Base-by-base conservation (phyloP, 2,329 filamentous ascomycete genomes). In the Apiospora kogelbergensis region DNA sequence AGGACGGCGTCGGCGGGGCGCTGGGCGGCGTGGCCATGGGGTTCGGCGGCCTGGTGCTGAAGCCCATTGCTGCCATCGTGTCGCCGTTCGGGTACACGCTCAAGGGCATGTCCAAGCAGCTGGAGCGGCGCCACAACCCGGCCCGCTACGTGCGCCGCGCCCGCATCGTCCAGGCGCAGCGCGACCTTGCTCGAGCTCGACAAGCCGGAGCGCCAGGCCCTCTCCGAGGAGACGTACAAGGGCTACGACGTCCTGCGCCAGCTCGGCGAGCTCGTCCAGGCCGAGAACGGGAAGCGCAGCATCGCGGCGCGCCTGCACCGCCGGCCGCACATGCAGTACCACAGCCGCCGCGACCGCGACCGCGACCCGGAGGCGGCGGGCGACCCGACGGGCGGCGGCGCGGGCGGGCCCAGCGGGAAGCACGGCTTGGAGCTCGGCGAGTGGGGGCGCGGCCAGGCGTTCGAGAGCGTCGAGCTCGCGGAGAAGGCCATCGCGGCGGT, bases 31-130 rank as follows among this genome's bases (percentile, higher is more conserved):
- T 89, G 0, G 89, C 88, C 17, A 90, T 89, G 82, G 90, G 90
- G 0, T 72, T 91, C 9, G 87, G 85, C 1, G 89, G 90, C 0
- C 85, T 91, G 30, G 83, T 91, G 2, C 81, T 92, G 37, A 92
- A 92, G 76, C 86, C 90, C 66, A 82, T 91, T 6, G 84, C 89
- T 0, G 90, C 90, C 6, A 69, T 91, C 1, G 76, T 90, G 1
- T 88, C 89, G 0, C 88, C 89, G 0, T 73, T 89, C 2, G 89
- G 88, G 0, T 92, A 89, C 73, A 84, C 87, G 0, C 82, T 91
- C 71, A 91, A 92, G 74, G 90, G 90, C 0, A 76, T 91, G 0
- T 84, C 88, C 41, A 90, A 90, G 72, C 87, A 92, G 75, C 78
- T 84, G 1, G 81, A 85, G 70, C 85, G 89, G 44, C 78, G 81